Percentiles rank a stretch among this genome's conserved stretches.
These are phyloP conservation scores for Bertia moriformis DNA, from an alignment of 2,329 filamentous ascomycete genomes.

Conservation along the genomic window DNA sequence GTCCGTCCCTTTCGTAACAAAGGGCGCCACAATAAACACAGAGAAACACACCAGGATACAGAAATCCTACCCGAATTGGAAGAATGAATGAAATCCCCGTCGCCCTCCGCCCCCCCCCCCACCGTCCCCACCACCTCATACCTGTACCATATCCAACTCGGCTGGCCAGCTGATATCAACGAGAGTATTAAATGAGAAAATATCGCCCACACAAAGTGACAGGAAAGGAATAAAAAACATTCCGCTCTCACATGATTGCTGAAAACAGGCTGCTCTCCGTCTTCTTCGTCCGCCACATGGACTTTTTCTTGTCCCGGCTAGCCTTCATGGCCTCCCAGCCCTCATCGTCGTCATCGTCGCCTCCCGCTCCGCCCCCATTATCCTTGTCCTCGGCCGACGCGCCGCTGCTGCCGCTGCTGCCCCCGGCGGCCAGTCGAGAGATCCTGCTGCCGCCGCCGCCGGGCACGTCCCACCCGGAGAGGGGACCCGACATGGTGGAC, in stretches of 20 bases:
- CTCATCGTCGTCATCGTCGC: constrained; percentile 50
- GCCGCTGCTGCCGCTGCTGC: too few relatives aligned
- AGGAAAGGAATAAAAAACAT: constrained; percentile 5
- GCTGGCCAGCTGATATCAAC: too few relatives aligned
- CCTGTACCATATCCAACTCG: too few relatives aligned
- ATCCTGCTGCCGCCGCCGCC: constrained; percentile 13
- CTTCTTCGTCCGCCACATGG: constrained; percentile 51
- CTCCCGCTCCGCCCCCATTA: constrained; percentile 22
- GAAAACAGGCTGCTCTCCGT: constrained; percentile 27
- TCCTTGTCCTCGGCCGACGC: constrained; percentile 13
- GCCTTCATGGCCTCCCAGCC: constrained; percentile 59
- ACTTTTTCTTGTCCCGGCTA: constrained; percentile 54
- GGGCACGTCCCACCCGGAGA: constrained; percentile 13
- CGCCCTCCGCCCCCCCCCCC: too few relatives aligned
- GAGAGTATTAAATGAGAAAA: constrained; percentile 5
- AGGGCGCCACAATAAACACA: too few relatives aligned
- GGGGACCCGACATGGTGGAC: constrained; percentile 26
- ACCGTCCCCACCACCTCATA: not conserved
- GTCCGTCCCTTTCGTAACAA: too few relatives aligned
- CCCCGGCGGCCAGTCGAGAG: constrained; percentile 13
- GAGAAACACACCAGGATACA: too few relatives aligned
- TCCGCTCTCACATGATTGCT: constrained; percentile 14
- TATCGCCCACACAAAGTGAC: constrained; percentile 3
- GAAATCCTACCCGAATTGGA: too few relatives aligned
- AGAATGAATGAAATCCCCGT: too few relatives aligned